phyloP scores from a whole-genome alignment of 768 basidiomycete genomes.

The Leccinellum rugosiceps region DNA sequence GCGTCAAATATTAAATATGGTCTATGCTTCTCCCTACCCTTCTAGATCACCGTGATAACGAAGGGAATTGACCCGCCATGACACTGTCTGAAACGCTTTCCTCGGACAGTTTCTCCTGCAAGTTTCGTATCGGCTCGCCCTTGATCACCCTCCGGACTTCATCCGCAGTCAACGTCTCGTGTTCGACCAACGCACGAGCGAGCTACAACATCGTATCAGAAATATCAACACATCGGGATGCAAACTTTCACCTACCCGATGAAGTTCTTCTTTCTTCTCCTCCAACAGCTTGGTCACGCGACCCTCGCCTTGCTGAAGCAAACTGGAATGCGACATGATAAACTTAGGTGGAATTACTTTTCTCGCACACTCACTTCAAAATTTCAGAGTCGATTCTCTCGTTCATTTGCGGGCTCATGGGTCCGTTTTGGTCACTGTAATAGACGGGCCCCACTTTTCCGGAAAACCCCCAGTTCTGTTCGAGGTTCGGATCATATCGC shows the following conservation, averaged over 20 bases:
- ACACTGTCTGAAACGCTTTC: slow-evolving; percentile 26
- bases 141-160: slow-evolving; percentile 85
- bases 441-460: slow-evolving; percentile 78
- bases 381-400: slow-evolving; percentile 90
- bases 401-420: slow-evolving; percentile 70
- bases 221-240: neutral
- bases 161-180: slow-evolving; percentile 86
- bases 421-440: slow-evolving; percentile 68
- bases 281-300: slow-evolving; percentile 65
- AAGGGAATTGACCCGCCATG: neutral
- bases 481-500: neutral
- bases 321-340: slow-evolving; percentile 26
- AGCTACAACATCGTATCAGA: slow-evolving; percentile 46
- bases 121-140: slow-evolving; percentile 74
- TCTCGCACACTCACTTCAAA: slow-evolving; percentile 51
- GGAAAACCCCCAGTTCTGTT: slow-evolving; percentile 76
- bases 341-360: too few relatives aligned
- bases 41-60: neutral
- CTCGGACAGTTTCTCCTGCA: slow-evolving; percentile 63
- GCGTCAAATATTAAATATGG: neutral
- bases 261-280: slow-evolving; percentile 68
- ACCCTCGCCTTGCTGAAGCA: slow-evolving; percentile 68
- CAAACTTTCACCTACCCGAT: slow-evolving; percentile 48
- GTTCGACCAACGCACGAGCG: slow-evolving; percentile 87
- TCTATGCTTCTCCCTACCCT: neutral